These are phyloP conservation scores for Eucalyptus paniculata DNA, from an alignment of 345 rosid species.

Conservation along the genomic window DNA sequence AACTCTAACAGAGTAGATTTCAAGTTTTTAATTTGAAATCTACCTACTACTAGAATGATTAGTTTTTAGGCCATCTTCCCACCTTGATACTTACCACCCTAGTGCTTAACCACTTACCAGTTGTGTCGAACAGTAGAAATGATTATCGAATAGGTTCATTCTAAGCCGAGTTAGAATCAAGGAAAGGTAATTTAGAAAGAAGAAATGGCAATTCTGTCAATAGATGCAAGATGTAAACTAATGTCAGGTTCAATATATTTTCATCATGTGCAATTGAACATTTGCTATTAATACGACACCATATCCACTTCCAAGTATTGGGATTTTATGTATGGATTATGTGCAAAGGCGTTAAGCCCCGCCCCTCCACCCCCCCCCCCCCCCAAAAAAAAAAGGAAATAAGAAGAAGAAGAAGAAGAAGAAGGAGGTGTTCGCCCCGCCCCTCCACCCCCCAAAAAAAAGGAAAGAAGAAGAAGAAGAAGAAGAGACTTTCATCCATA, in stretches of 20 bases:
- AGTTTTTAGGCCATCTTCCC: not conserved
- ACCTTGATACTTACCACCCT: not conserved
- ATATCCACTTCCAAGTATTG: not conserved
- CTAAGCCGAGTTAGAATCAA: not conserved
- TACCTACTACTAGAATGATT: not conserved
- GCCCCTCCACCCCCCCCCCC: rapidly evolving
- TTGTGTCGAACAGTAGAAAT: not conserved
- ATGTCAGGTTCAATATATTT: not conserved
- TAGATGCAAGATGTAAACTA: not conserved
- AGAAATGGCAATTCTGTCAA: not conserved
- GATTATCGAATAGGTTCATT: not conserved
- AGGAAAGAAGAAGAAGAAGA: too few relatives aligned
- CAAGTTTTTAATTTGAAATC: not conserved
- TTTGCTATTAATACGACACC: not conserved
- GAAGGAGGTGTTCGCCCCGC: too few relatives aligned
- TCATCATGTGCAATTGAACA: not conserved
- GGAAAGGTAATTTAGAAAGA: not conserved
- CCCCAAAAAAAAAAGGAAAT: too few relatives aligned
- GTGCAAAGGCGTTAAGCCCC: too few relatives aligned
- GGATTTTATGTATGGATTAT: not conserved
- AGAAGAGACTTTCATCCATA: not conserved
- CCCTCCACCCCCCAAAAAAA: too few relatives aligned
- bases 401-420: too few relatives aligned
- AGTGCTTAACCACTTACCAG: not conserved
- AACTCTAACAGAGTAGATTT: not conserved